Evolutionary conservation across 306 rosid species (phyloP).

Genomic region (Rubus parviflorus): DNA sequence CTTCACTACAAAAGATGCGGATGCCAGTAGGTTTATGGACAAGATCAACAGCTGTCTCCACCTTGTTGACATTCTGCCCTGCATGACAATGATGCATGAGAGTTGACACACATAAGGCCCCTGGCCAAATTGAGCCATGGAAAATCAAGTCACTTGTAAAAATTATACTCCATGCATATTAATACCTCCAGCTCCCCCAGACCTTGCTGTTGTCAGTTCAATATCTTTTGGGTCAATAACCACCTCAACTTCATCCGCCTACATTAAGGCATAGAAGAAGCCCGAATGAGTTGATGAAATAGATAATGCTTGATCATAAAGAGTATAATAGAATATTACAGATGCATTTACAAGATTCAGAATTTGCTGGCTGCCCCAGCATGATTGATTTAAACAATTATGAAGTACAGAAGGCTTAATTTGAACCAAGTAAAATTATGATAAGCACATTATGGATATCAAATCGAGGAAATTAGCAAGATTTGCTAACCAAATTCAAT

Average conservation of each 20-base stretch:
- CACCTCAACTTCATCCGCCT: constrained; percentile 98
- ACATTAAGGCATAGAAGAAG: constrained; percentile 34
- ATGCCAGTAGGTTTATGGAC: constrained; percentile 95
- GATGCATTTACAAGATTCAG: neutral
- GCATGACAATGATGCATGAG: constrained; percentile 39
- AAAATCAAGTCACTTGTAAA: constrained; percentile 23
- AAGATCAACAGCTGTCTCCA: constrained; percentile 97
- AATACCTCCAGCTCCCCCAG: constrained; percentile 99
- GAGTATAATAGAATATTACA: constrained; percentile 10
- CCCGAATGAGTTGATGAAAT: constrained; percentile 11
- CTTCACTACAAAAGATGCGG: constrained; percentile 97
- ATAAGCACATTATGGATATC: neutral
- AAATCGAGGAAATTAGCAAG: neutral
- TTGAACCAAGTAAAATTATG: neutral
- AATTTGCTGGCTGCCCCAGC: neutral
- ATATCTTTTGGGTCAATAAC: constrained; percentile 92
- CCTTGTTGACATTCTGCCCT: constrained; percentile 99
- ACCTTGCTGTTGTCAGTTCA: constrained; percentile 90
- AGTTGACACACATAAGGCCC: constrained; percentile 21
- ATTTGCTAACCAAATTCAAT: neutral
- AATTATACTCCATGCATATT: constrained; percentile 18
- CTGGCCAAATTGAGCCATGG: constrained; percentile 10
- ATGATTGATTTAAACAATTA: neutral
- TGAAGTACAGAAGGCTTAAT: neutral
- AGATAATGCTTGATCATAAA: constrained; percentile 8